Evolutionary conservation across 208 protist species (phyloP), one percentile per base, ranked within the genome.

Genomic region (Leishmania arabica): DNA sequence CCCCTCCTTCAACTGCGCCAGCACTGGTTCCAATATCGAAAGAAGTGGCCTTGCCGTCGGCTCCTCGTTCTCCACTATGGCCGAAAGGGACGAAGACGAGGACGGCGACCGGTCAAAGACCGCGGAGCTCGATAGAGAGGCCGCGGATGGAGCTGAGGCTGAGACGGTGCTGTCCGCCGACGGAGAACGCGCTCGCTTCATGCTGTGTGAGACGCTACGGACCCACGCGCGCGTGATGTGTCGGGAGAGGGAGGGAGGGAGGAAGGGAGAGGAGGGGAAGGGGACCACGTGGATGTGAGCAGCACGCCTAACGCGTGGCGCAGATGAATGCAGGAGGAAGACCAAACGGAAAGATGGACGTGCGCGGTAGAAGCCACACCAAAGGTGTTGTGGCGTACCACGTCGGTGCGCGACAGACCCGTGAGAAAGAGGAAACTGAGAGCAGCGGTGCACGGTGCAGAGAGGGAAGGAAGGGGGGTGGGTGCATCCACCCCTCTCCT

Each of bases 41-140:
- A 84, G 75, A 40, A 90, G 79, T 45, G 84, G 84, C 65, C 58
- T 42, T 17, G 74, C 73, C 11, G 56, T 21, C 42, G 85, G 82
- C 31, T 90, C 85, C 34, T 90, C 87, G 17, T 81, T 77, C 56
- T 86, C 88, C 74, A 77, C 83, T 9, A 82, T 72, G 5, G 76
- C 81, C 0, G 83, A 91, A 15, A 77, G 84, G 8, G 82, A 85
- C 0, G 87, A 79, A 0, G 73, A 77, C 49, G 69, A 80, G 11
- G 86, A 83, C 21, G n/a, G 19, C 51, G 71, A 47, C 51, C 15
- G 49, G n/a, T 45, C 31, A 76, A 69, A 27, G 74, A 66, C 31
- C 21, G 65, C 45, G 40, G 47, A 49, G 64, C 37, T 71, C 42
- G 51, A 34, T 1, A 9, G 56, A 60, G 47, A 27, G 4, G 21